Percentiles rank a stretch among this genome's conserved stretches.
Evolutionary conservation across 2,329 filamentous ascomycete species (phyloP).

Genomic region (Beauveria medogensis): DNA sequence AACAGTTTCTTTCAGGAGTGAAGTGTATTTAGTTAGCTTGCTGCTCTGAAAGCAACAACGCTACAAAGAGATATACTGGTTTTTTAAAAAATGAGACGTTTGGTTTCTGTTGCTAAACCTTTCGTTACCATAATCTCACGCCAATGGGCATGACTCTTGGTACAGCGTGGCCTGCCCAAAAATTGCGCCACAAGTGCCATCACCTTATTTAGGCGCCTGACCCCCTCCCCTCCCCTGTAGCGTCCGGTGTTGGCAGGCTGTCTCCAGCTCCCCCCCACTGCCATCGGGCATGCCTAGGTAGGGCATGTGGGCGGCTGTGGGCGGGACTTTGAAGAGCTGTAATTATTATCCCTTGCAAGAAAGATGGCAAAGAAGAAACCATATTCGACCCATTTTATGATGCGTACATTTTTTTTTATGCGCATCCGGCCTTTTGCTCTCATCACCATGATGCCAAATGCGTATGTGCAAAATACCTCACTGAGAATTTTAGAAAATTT

Average conservation of each 20-base stretch:
- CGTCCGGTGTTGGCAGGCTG: background rate
- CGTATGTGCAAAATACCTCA: too few relatives aligned
- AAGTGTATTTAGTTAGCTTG: too few relatives aligned
- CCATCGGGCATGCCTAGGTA: too few relatives aligned
- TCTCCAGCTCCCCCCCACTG: background rate
- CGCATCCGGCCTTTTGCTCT: background rate
- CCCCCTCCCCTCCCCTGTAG: background rate
- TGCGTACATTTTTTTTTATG: background rate
- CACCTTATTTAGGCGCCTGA: background rate
- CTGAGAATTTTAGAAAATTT: too few relatives aligned
- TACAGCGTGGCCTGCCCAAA: background rate
- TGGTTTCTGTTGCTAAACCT: too few relatives aligned
- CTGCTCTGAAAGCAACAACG: too few relatives aligned
- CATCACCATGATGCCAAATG: background rate
- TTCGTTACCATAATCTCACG: background rate
- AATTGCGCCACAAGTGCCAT: background rate
- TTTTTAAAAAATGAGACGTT: too few relatives aligned
- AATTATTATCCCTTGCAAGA: too few relatives aligned
- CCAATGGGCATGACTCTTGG: background rate
- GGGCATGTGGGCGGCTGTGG: background rate
- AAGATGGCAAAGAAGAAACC: background rate
- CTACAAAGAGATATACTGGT: too few relatives aligned
- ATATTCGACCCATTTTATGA: background rate
- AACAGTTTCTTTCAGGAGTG: too few relatives aligned
- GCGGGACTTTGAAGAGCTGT: too few relatives aligned